A percentile compares a stretch with the other conserved stretches of the same genome.
These are phyloP conservation scores for Brassica carinata DNA, from an alignment of 345 rosid genomes.

Conservation along the genomic window DNA sequence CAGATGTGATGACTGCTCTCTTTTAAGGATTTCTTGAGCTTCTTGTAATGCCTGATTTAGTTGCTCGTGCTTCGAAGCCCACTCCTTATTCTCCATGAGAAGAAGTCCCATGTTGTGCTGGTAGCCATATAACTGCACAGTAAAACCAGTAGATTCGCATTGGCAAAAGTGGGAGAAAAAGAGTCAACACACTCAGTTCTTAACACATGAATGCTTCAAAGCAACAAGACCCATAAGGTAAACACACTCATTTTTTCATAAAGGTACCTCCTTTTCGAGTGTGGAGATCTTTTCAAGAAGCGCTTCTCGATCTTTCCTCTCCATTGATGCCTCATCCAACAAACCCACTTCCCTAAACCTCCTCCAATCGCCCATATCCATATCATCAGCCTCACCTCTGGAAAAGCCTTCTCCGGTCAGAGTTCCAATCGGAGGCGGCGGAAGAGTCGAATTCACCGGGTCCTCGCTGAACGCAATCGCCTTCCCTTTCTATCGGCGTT, in stretches of 20 bases:
- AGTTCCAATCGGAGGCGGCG: constrained; percentile 63
- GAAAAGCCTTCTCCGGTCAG: constrained; percentile 40
- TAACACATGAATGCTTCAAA: constrained; percentile 3
- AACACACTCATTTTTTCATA: neutral
- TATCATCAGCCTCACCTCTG: constrained; percentile 25
- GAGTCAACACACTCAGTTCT: neutral
- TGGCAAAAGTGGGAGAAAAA: neutral
- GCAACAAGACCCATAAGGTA: constrained; percentile 1
- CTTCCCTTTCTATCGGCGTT: constrained; percentile 58
- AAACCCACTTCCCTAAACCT: constrained; percentile 82
- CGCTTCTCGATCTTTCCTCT: constrained; percentile 72
- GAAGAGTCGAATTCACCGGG: constrained; percentile 38
- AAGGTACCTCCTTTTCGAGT: constrained; percentile 68
- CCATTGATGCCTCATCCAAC: constrained; percentile 73
- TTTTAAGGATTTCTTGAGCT: constrained; percentile 69
- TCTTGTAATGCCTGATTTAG: constrained; percentile 61
- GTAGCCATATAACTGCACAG: constrained; percentile 68
- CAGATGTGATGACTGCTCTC: constrained; percentile 69
- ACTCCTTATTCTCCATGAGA: constrained; percentile 78
- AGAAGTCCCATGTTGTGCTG: constrained; percentile 94
- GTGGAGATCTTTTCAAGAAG: constrained; percentile 60
- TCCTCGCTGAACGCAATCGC: constrained; percentile 54
- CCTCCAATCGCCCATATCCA: constrained; percentile 73
- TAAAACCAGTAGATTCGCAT: constrained; percentile 9
- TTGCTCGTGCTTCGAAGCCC: constrained; percentile 56